Evolutionary conservation across 208 protist species (phyloP), one percentile per base, ranked within the genome.

Genomic region (Novymonas esmeraldas): DNA sequence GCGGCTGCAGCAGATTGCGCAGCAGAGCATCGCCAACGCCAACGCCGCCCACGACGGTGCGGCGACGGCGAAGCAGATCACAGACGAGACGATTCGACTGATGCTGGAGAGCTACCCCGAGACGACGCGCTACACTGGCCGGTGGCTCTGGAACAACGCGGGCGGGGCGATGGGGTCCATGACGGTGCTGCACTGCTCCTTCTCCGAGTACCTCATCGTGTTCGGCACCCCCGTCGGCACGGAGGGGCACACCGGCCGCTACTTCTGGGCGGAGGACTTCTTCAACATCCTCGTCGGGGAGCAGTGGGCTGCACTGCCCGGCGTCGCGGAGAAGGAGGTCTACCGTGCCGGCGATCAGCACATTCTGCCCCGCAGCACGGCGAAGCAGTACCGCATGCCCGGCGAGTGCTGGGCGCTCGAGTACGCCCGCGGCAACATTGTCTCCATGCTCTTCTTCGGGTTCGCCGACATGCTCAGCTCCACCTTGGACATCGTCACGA

Each of bases 141-240:
- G 52, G n/a, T 97, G 90, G 87, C 41, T 98, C 20, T 95, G 85
- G 80, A 96, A 96, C 85, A 95, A 94, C 64, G 90, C 94, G 2
- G 94, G 92, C 18, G 92, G 94, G 14, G 92, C 92, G 10, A 98
- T 98, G 94, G 92, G 94, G 54, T 76, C 82, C 28, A 96, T 97
- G 90, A 92, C 83, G 48, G 85, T 97, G 28, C 84, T 95, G 51
- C 90, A 95, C 73, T 86, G 78, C 76, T 98, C 94, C 62, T 84
- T 97, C 65, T 93, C 90, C 14, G 90, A 98, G 83, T 96, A 97
- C 82, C 49, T 98, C 52, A 97, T 98, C 63, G 94, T 98, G 57
- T 98, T 98, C 64, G 94, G 92, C 52, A 90, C 92, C 2, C 45
- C 87, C 6, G 74, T 93, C 14, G 92, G 94, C 24, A 97, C 94